Conservation (phyloP, 352 stramenopile species). For the Pelagophyceae sp. region DNA sequence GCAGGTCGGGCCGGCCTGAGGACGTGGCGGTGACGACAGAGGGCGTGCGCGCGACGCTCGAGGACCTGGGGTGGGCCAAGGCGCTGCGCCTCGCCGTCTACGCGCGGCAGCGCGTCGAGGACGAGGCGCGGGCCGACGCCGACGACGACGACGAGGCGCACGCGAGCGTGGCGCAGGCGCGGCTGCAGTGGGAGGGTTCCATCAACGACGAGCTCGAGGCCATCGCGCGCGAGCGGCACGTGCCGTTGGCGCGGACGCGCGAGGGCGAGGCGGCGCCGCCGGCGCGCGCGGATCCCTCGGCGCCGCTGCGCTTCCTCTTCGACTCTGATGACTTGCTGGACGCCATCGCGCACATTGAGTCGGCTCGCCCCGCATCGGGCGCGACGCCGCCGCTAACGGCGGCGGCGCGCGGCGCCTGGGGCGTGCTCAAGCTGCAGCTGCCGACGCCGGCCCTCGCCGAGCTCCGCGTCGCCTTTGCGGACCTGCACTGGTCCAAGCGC, state of each 20-base stretch:
- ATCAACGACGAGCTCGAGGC: conserved; percentile 21
- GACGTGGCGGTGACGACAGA: too few species aligned
- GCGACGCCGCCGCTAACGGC: neutral
- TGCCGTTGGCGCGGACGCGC: neutral
- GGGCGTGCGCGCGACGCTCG: neutral
- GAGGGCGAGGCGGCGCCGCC: neutral
- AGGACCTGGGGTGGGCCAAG: conserved; percentile 7
- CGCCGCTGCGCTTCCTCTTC: conserved; percentile 19
- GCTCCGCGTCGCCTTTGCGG: conserved; percentile 18
- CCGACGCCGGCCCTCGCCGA: neutral
- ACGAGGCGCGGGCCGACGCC: neutral
- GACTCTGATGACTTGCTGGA: conserved; percentile 26
- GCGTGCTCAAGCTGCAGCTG: conserved; percentile 21
- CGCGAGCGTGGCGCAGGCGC: neutral
- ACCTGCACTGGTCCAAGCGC: conserved; percentile 22
- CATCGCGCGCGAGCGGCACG: neutral
- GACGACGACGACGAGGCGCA: neutral
- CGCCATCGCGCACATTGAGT: conserved; percentile 22
- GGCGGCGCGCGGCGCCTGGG: neutral
- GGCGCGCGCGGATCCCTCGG: neutral
- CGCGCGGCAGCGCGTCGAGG: neutral
- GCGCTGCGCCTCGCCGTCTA: neutral
- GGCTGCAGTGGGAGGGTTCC: conserved; percentile 12
- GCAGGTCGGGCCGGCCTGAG: too few species aligned
- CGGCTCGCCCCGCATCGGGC: neutral